phyloP scores from a whole-genome alignment of 1,284 basidiomycete genomes.

The Ustilago bromivora region DNA sequence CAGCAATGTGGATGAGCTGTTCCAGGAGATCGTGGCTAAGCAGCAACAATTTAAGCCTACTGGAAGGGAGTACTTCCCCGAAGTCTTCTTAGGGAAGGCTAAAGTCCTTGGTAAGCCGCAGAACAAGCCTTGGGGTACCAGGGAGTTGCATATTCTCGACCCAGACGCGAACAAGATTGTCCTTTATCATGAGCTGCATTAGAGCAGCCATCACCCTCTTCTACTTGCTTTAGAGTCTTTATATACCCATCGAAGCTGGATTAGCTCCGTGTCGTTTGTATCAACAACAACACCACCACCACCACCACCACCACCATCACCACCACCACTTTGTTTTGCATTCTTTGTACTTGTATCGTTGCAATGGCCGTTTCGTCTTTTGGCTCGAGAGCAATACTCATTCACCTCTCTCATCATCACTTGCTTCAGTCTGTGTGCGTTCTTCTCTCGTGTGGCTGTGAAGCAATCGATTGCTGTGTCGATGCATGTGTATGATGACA shows the following conservation, averaged over 20 bases:
- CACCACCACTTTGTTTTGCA: background rate
- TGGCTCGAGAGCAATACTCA: slow-evolving; percentile 2
- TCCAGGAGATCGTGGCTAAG: slow-evolving; percentile 39
- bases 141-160: slow-evolving; percentile 55
- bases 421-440: background rate
- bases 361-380: slow-evolving; percentile 6
- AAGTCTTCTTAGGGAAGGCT: slow-evolving; percentile 45
- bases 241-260: slow-evolving; percentile 6
- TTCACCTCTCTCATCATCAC: slow-evolving; percentile 6
- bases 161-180: slow-evolving; percentile 59
- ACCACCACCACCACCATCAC: too few species aligned
- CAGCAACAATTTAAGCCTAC: slow-evolving; percentile 47
- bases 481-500: background rate
- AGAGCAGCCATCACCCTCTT: background rate
- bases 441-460: background rate
- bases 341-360: slow-evolving; percentile 9
- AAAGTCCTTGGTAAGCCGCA: slow-evolving; percentile 50
- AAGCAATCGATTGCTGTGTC: slow-evolving; percentile 1
- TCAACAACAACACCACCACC: slow-evolving; percentile 1
- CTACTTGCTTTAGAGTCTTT: background rate
- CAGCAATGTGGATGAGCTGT: slow-evolving; percentile 49
- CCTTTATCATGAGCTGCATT: slow-evolving; percentile 39
- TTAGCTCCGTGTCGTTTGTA: slow-evolving; percentile 5
- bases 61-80: slow-evolving; percentile 56
- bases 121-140: slow-evolving; percentile 56